These are phyloP conservation scores for Naganishia cerealis DNA, from an alignment of 1,284 basidiomycete genomes.

Conservation along the genomic window DNA sequence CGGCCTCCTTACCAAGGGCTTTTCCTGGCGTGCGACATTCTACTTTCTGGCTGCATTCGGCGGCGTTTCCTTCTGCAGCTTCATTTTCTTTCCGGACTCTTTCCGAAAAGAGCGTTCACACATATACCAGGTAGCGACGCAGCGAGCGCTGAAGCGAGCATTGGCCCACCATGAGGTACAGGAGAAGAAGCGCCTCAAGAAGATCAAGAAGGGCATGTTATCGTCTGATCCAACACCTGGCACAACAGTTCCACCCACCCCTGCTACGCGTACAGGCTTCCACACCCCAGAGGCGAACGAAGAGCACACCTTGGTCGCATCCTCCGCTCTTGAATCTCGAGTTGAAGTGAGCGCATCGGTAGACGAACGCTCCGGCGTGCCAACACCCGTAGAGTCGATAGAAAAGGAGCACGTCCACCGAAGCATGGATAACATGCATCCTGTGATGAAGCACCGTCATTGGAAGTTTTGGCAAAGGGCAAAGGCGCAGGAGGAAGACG, in stretches of 20 bases:
- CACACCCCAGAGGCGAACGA: constrained; percentile 15
- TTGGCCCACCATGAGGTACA: constrained; percentile 40
- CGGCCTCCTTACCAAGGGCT: constrained; percentile 52
- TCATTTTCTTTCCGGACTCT: constrained; percentile 73
- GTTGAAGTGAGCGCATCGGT: not conserved
- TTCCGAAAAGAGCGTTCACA: constrained; percentile 76
- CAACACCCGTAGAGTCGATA: not conserved
- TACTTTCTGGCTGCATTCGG: constrained; percentile 74
- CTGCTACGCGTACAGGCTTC: constrained; percentile 19
- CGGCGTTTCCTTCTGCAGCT: constrained; percentile 61
- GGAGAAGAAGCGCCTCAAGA: constrained; percentile 40
- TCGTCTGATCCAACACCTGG: constrained; percentile 36
- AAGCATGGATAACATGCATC: constrained; percentile 8
- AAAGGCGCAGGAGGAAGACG: constrained; percentile 12
- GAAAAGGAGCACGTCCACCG: constrained; percentile 29
- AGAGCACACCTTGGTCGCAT: constrained; percentile 10
- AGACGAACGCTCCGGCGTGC: not conserved
- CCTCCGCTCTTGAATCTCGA: not conserved
- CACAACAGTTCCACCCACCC: constrained; percentile 35
- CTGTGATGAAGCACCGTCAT: constrained; percentile 16
- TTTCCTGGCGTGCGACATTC: constrained; percentile 75
- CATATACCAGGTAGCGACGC: constrained; percentile 65
- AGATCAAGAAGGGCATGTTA: constrained; percentile 36
- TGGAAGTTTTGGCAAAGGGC: constrained; percentile 18
- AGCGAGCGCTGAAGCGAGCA: constrained; percentile 47